Percentiles rank a stretch among this genome's conserved stretches.
Conservation (phyloP, 768 basidiomycete genomes). For the Tricholoma saponaceum region DNA sequence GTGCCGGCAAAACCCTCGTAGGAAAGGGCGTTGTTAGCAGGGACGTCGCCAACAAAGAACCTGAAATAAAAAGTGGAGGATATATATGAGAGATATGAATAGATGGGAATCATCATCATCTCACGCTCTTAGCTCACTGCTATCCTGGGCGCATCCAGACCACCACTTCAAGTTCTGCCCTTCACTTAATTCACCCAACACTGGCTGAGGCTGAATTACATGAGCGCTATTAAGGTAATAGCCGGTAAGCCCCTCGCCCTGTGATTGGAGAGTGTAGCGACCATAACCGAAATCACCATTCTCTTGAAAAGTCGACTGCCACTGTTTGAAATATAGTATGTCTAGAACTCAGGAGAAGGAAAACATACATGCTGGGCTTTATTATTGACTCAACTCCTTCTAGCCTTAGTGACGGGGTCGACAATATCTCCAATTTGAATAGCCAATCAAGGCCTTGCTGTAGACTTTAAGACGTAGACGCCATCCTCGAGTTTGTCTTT, state of each 20-base stretch:
- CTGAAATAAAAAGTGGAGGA: not conserved
- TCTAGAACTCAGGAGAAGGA: not conserved
- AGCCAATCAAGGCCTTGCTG: not conserved
- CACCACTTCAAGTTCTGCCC: not conserved
- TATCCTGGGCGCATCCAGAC: not conserved
- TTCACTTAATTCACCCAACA: not conserved
- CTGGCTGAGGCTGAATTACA: not conserved
- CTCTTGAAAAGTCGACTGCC: not conserved
- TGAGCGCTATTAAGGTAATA: not conserved
- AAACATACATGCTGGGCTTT: not conserved
- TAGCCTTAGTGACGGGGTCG: not conserved
- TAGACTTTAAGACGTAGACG: not conserved
- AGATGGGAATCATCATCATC: not conserved
- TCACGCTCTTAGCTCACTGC: not conserved
- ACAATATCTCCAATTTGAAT: not conserved
- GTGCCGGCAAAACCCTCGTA: not conserved
- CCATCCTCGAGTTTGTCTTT: not conserved
- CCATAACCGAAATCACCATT: not conserved
- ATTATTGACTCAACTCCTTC: not conserved
- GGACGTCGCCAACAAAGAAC: not conserved
- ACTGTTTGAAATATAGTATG: not conserved
- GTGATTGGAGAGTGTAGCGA: not conserved
- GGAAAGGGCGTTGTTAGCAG: not conserved
- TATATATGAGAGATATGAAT: not conserved
- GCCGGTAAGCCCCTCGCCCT: not conserved